A percentile compares a stretch with the other conserved stretches of the same genome.
phyloP scores from a whole-genome alignment of 768 basidiomycete genomes.

The Mycena metata region DNA sequence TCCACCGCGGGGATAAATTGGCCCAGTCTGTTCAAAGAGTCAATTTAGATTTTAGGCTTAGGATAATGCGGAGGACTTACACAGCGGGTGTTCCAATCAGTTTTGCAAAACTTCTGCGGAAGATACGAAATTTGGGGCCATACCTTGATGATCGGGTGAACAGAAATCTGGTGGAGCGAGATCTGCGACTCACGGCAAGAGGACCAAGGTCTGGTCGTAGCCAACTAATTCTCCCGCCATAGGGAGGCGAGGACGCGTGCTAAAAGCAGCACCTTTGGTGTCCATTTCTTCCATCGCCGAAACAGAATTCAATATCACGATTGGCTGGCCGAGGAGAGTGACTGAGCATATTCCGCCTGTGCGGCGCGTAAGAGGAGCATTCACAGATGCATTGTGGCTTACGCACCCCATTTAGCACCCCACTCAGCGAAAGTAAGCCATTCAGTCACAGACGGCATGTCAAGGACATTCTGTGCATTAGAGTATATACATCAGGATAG shows the following conservation, averaged over 20 bases:
- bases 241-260: conserved; percentile 60
- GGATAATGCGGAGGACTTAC: conserved; percentile 1
- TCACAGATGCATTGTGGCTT: background rate
- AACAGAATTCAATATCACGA: conserved; percentile 64
- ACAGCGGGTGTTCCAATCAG: conserved; percentile 53
- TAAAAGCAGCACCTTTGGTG: conserved; percentile 61
- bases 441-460: conserved; percentile 58
- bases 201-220: conserved; percentile 61
- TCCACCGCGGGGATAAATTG: conserved; percentile 51
- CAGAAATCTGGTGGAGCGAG: background rate
- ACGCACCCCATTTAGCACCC: conserved; percentile 65
- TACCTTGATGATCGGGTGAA: conserved; percentile 42
- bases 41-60: background rate
- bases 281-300: conserved; percentile 62
- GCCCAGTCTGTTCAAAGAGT: conserved; percentile 38
- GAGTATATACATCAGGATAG: conserved; percentile 3
- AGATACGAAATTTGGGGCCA: conserved; percentile 58
- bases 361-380: background rate
- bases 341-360: conserved; percentile 56
- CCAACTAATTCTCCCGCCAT: conserved; percentile 68
- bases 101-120: conserved; percentile 59
- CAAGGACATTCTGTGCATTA: conserved; percentile 56
- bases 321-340: conserved; percentile 57
- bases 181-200: conserved; percentile 44
- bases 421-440: conserved; percentile 67